phyloP scores from a whole-genome alignment of 139 green algal genomes.

The Zygnema circumcarinatum region DNA sequence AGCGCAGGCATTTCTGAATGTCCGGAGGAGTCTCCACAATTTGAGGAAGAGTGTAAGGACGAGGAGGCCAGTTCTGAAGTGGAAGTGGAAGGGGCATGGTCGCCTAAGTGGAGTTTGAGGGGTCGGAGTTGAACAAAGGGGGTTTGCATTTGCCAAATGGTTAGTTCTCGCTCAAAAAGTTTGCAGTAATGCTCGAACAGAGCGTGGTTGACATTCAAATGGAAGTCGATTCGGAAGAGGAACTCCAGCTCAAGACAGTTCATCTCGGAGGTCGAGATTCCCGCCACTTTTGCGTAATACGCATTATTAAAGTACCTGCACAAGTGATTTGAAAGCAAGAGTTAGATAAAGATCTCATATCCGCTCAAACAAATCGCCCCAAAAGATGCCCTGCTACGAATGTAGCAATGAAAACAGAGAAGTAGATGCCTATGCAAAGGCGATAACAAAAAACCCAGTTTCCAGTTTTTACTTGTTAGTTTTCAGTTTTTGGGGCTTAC shows the following conservation, averaged over 20 bases:
- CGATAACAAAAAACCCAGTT: too few relatives aligned
- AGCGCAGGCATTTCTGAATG: too few relatives aligned
- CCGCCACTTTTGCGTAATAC: slow-evolving; percentile 79
- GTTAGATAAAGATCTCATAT: background rate
- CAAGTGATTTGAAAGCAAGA: background rate
- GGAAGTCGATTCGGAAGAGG: slow-evolving; percentile 73
- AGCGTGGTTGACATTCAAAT: slow-evolving; percentile 60
- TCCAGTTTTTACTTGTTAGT: too few relatives aligned
- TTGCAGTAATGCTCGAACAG: slow-evolving; percentile 42
- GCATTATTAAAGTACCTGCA: slow-evolving; percentile 76
- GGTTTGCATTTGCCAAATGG: background rate
- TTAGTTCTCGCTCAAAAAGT: slow-evolving; percentile 45
- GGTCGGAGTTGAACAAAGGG: background rate
- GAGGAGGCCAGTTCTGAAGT: too few relatives aligned
- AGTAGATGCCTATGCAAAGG: background rate
- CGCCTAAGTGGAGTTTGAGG: background rate
- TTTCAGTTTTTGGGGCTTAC: slow-evolving; percentile 24
- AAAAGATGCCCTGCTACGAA: background rate
- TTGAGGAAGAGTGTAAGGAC: too few relatives aligned
- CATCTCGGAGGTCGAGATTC: slow-evolving; percentile 74
- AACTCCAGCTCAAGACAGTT: slow-evolving; percentile 82
- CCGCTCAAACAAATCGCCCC: too few relatives aligned
- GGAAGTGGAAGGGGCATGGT: too few relatives aligned
- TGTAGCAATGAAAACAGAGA: background rate
- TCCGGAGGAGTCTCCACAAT: too few relatives aligned